A percentile compares a stretch with the other conserved stretches of the same genome.
These are phyloP conservation scores for Trichosporon sp. DNA, from an alignment of 1,284 basidiomycete species.

Conservation along the genomic window DNA sequence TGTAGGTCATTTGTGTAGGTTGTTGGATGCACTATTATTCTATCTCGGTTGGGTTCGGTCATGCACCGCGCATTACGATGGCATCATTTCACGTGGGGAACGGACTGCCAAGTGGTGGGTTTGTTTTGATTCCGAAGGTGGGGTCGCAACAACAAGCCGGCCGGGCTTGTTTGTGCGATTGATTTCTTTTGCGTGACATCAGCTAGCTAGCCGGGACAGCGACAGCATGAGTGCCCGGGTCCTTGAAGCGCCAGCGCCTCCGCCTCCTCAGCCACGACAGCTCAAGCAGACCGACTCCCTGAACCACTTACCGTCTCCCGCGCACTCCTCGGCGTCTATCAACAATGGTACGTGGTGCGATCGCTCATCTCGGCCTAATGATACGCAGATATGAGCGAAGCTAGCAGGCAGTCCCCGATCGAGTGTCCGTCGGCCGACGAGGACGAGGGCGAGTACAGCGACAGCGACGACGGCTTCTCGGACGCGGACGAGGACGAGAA, in stretches of 20 bases:
- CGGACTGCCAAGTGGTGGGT: neutral
- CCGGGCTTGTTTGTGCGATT: slow-evolving; percentile 1
- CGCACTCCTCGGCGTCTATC: neutral
- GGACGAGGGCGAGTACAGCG: neutral
- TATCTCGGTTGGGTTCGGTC: neutral
- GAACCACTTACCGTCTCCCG: slow-evolving; percentile 1
- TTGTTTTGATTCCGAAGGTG: neutral
- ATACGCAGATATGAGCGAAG: neutral
- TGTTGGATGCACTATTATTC: slow-evolving; percentile 1
- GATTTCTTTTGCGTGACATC: neutral
- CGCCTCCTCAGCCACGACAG: neutral
- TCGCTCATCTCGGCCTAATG: neutral
- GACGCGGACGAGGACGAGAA: neutral
- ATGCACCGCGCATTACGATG: neutral
- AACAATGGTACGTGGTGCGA: neutral
- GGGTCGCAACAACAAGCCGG: neutral
- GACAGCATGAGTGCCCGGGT: neutral
- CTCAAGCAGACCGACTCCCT: neutral
- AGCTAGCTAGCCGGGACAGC: neutral
- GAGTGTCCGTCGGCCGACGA: slow-evolving; percentile 5
- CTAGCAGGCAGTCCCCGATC: neutral
- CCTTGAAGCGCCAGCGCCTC: neutral
- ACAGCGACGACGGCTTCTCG: slow-evolving; percentile 10
- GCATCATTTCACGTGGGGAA: slow-evolving; percentile 1
- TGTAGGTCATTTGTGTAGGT: slow-evolving; percentile 5